A percentile compares a stretch with the other conserved stretches of the same genome.
Conservation (phyloP, 1,284 basidiomycete species). For the Taiwanofungus camphoratus region DNA sequence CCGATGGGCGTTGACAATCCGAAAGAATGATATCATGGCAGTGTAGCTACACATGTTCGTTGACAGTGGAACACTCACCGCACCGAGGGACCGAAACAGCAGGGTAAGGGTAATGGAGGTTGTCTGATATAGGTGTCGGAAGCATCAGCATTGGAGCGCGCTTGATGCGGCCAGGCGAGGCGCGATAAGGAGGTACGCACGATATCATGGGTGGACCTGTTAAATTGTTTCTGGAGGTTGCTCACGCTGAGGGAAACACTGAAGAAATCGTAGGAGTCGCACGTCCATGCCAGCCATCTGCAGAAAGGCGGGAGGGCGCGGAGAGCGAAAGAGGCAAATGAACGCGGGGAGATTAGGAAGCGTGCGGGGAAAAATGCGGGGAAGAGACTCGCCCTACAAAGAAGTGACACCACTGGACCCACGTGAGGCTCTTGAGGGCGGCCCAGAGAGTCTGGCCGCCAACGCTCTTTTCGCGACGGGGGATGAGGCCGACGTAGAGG, state of each 20-base stretch:
- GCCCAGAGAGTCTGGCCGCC: slow-evolving; percentile 31
- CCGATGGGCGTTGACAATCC: neutral
- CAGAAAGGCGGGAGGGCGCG: slow-evolving; percentile 9
- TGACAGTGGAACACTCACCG: slow-evolving; percentile 51
- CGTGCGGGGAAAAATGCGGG: neutral
- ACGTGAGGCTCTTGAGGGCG: slow-evolving; percentile 33
- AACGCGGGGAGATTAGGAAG: slow-evolving; percentile 3
- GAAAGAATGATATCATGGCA: too few relatives aligned
- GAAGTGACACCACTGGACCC: slow-evolving; percentile 45
- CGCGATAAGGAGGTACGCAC: slow-evolving; percentile 33
- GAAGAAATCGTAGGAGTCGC: slow-evolving; percentile 83
- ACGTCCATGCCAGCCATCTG: slow-evolving; percentile 77
- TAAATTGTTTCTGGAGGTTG: slow-evolving; percentile 50
- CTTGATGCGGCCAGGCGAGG: slow-evolving; percentile 2
- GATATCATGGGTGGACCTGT: slow-evolving; percentile 40
- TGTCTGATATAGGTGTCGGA: slow-evolving; percentile 38
- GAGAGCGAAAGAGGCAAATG: too few relatives aligned
- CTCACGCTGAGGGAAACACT: slow-evolving; percentile 71
- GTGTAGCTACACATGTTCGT: too few relatives aligned
- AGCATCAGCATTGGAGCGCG: neutral
- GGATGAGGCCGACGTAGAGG: slow-evolving; percentile 19
- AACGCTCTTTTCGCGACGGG: slow-evolving; percentile 34
- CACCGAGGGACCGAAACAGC: slow-evolving; percentile 84
- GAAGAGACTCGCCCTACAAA: slow-evolving; percentile 34
- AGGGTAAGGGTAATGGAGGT: slow-evolving; percentile 89